phyloP scores from a whole-genome alignment of 2,329 filamentous ascomycete genomes.

The Penicillium sp. region DNA sequence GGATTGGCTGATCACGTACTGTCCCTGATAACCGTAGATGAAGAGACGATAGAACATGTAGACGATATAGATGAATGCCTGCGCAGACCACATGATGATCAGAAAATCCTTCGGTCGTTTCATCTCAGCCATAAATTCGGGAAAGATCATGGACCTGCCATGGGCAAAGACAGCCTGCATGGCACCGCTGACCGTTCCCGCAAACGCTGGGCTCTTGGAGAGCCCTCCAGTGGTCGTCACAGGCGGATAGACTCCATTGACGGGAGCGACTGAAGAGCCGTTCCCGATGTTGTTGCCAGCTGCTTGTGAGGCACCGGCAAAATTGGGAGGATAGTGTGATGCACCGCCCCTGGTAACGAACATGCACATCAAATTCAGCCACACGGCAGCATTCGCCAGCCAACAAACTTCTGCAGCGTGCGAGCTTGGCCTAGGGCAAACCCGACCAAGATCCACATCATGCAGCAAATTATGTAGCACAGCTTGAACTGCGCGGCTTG shows the following conservation, averaged over 20 bases:
- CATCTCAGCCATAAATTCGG: slow-evolving; percentile 42
- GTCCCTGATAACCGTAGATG: slow-evolving; percentile 41
- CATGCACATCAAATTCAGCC: slow-evolving; percentile 21
- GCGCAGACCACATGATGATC: slow-evolving; percentile 31
- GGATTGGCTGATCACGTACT: slow-evolving; percentile 33
- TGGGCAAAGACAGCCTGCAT: slow-evolving; percentile 27
- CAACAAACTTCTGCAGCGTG: slow-evolving; percentile 20
- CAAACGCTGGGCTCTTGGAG: slow-evolving; percentile 4
- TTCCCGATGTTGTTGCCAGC: slow-evolving; percentile 12
- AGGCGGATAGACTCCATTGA: slow-evolving; percentile 9
- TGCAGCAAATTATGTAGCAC: slow-evolving; percentile 21
- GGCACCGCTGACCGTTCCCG: slow-evolving; percentile 6
- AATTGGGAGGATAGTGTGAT: slow-evolving; percentile 7
- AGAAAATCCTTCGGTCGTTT: slow-evolving; percentile 32
- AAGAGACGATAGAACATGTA: slow-evolving; percentile 34
- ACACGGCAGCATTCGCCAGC: slow-evolving; percentile 21
- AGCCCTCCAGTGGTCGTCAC: slow-evolving; percentile 38
- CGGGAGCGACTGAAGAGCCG: slow-evolving; percentile 4
- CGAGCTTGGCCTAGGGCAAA: slow-evolving; percentile 21
- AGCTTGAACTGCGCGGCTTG: slow-evolving; percentile 20
- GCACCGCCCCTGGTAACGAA: slow-evolving; percentile 23
- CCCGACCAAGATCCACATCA: slow-evolving; percentile 21
- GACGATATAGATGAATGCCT: slow-evolving; percentile 32
- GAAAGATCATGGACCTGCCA: slow-evolving; percentile 43
- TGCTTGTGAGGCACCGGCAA: slow-evolving; percentile 11